These are phyloP conservation scores for Elymus sibiricus DNA, from an alignment of 176 grass and related monocot genomes.

Conservation along the genomic window DNA sequence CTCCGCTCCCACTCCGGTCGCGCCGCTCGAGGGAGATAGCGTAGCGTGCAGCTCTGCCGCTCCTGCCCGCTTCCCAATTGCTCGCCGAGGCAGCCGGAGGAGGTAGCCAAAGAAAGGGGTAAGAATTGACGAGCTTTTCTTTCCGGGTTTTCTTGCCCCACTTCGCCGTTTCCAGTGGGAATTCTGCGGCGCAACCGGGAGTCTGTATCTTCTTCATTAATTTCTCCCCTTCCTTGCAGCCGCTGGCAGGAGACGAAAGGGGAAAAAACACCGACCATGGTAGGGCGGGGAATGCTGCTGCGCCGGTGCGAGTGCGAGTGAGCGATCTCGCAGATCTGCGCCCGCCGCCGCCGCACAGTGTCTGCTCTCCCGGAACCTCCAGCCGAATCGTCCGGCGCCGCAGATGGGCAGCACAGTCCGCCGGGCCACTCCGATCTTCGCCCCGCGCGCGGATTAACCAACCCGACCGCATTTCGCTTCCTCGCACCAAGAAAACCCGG, in stretches of 20 bases:
- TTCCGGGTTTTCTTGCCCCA: neutral
- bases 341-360: neutral
- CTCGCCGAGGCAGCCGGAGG: neutral
- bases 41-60: neutral
- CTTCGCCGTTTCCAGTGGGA: slow-evolving; percentile 5
- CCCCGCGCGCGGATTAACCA: neutral
- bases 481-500: neutral
- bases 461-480: neutral
- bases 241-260: neutral
- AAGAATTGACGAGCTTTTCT: too few species aligned
- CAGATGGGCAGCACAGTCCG: neutral
- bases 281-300: neutral
- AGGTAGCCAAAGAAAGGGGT: neutral
- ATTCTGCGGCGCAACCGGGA: neutral
- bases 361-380: neutral
- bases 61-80: neutral
- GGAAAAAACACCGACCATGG: neutral
- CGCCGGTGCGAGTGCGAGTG: neutral
- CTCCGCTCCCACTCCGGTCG: slow-evolving; percentile 5
- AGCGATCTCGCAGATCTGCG: slow-evolving; percentile 36
- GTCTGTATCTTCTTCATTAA: neutral
- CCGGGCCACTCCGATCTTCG: neutral
- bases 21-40: neutral
- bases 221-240: neutral
- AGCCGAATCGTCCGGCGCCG: neutral